Percentiles rank a stretch among this genome's conserved stretches.
Evolutionary conservation across 495 filamentous ascomycete genomes (phyloP).

Genomic region (Niebla homalea): DNA sequence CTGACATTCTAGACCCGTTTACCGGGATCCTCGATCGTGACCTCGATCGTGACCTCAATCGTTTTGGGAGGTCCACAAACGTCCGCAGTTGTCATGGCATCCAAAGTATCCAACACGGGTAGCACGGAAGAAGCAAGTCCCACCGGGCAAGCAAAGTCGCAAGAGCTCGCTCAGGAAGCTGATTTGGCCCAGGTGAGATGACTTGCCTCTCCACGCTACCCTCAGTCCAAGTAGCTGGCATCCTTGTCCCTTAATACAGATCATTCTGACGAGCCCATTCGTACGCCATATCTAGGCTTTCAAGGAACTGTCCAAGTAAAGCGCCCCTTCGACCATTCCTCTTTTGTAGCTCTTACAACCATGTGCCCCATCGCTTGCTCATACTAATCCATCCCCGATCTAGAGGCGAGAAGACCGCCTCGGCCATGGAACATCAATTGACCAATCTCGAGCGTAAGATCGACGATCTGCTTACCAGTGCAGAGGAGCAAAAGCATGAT

Average conservation of each 20-base stretch:
- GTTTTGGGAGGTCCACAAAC: no score
- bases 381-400: slow-evolving; percentile 5
- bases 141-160: no score
- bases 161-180: not conserved
- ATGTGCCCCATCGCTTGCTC: not conserved
- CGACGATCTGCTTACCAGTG: slow-evolving; percentile 40
- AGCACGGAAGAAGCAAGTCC: no score
- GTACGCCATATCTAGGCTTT: slow-evolving; percentile 21
- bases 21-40: no score
- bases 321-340: not conserved
- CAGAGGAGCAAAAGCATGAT: slow-evolving; percentile 19
- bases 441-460: slow-evolving; percentile 41
- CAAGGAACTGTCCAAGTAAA: slow-evolving; percentile 27
- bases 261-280: not conserved
- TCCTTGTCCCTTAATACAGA: not conserved
- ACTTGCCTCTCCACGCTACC: no score
- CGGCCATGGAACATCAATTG: slow-evolving; percentile 42
- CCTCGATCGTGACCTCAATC: no score
- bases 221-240: no score
- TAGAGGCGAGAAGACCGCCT: slow-evolving; percentile 45
- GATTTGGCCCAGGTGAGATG: slow-evolving; percentile 12
- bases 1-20: no score
- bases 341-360: not conserved
- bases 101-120: no score
- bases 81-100: no score